Percentiles rank a stretch among this genome's conserved stretches.
Evolutionary conservation across 768 basidiomycete genomes (phyloP).

Genomic region (Lactarius hatsudake): DNA sequence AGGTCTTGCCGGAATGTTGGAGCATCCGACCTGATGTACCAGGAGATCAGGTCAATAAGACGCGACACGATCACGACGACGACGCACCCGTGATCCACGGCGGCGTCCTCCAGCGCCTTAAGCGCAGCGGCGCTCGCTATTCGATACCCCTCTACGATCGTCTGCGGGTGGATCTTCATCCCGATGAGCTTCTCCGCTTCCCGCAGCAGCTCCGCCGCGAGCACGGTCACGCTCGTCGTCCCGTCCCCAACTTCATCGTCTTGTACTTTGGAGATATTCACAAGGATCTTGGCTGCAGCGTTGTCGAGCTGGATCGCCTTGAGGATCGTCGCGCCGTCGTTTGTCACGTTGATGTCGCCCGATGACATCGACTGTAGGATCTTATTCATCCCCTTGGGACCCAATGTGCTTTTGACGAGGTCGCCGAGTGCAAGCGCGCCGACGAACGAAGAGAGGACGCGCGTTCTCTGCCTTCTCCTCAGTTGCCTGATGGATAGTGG

Average conservation of each 20-base stretch:
- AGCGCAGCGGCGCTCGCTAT: slow-evolving; percentile 86
- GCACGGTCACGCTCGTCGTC: slow-evolving; percentile 86
- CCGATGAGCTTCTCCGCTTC: slow-evolving; percentile 95
- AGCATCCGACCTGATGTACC: slow-evolving; percentile 55
- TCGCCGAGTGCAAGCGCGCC: slow-evolving; percentile 97
- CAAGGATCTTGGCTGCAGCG: slow-evolving; percentile 97
- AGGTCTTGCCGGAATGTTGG: slow-evolving; percentile 81
- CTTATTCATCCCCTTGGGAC: slow-evolving; percentile 99
- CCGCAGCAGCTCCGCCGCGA: slow-evolving; percentile 86
- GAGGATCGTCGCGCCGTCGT: slow-evolving; percentile 97
- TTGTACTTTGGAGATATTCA: slow-evolving; percentile 99
- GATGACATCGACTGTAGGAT: slow-evolving; percentile 90
- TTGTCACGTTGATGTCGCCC: slow-evolving; percentile 94
- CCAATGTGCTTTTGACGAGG: slow-evolving; percentile 96
- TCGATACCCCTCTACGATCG: slow-evolving; percentile 94
- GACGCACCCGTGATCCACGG: slow-evolving; percentile 79
- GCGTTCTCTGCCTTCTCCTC: slow-evolving; percentile 98
- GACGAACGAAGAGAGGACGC: slow-evolving; percentile 94
- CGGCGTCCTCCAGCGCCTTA: slow-evolving; percentile 76
- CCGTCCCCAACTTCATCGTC: slow-evolving; percentile 99
- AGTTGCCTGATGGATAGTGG: slow-evolving; percentile 53
- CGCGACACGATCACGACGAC: not conserved
- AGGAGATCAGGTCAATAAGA: not conserved
- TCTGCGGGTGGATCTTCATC: slow-evolving; percentile 95
- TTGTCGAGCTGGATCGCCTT: slow-evolving; percentile 98